Evolutionary conservation across 2,329 filamentous ascomycete species (phyloP).

Genomic region (Emericellopsis atlantica): DNA sequence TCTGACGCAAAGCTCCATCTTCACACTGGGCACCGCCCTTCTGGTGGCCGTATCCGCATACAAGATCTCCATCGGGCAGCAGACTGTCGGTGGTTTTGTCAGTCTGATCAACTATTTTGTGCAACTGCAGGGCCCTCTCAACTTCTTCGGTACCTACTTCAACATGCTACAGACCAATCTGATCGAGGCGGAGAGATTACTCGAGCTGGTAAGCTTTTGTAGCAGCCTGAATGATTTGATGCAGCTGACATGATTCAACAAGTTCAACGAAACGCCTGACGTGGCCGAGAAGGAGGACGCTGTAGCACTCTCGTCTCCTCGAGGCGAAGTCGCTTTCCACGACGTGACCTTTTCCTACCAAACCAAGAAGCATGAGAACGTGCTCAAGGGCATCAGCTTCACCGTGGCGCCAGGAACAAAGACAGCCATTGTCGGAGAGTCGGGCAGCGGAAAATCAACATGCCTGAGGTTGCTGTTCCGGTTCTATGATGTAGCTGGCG

Average conservation of each 20-base stretch:
- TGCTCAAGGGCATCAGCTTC: slow-evolving; percentile 73
- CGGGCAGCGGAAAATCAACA: slow-evolving; percentile 92
- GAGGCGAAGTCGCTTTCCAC: slow-evolving; percentile 75
- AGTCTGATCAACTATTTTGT: slow-evolving; percentile 64
- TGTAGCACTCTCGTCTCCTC: slow-evolving; percentile 49
- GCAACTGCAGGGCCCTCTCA: slow-evolving; percentile 71
- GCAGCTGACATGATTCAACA: not conserved
- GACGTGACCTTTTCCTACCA: slow-evolving; percentile 90
- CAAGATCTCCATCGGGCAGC: slow-evolving; percentile 56
- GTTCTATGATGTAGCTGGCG: slow-evolving; percentile 79
- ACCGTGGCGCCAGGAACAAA: slow-evolving; percentile 81
- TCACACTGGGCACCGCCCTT: slow-evolving; percentile 63
- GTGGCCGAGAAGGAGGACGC: slow-evolving; percentile 68
- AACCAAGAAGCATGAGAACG: slow-evolving; percentile 56
- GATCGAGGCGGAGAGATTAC: slow-evolving; percentile 90
- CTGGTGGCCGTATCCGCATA: slow-evolving; percentile 65
- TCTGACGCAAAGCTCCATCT: slow-evolving; percentile 67
- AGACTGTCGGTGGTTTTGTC: slow-evolving; percentile 59
- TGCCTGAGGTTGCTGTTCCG: slow-evolving; percentile 91
- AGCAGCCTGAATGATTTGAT: not conserved
- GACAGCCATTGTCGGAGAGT: slow-evolving; percentile 91
- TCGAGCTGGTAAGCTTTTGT: slow-evolving; percentile 47
- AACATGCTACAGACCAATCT: slow-evolving; percentile 90
- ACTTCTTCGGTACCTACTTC: slow-evolving; percentile 92
- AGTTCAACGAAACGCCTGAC: slow-evolving; percentile 86